Percentiles rank a stretch among this genome's conserved stretches.
Conservation (phyloP, 148 eudicot species). For the Tetragonia tetragonoides region DNA sequence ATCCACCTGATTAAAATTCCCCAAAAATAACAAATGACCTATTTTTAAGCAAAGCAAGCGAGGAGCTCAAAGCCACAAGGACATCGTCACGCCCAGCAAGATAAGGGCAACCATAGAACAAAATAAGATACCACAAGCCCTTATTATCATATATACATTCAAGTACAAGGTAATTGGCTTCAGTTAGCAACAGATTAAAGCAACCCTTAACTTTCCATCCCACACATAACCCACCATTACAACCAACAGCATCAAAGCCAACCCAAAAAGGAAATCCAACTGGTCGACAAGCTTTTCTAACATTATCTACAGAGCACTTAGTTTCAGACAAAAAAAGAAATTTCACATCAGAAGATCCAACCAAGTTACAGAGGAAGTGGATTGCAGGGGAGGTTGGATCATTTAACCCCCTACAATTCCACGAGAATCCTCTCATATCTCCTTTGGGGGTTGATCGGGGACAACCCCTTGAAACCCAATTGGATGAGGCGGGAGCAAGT, state of each 20-base stretch:
- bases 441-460: neutral
- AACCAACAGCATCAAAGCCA: neutral
- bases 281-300: neutral
- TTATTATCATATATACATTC: too few species aligned
- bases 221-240: neutral
- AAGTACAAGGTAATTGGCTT: too few species aligned
- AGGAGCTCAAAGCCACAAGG: too few species aligned
- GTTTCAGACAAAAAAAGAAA: neutral
- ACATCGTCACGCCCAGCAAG: too few species aligned
- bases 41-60: too few species aligned
- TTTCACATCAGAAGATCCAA: neutral
- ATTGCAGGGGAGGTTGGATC: neutral
- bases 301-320: neutral
- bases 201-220: neutral
- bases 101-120: too few species aligned
- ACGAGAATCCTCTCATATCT: neutral
- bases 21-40: neutral
- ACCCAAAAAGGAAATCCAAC: neutral
- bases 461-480: neutral
- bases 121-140: too few species aligned
- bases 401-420: constrained; percentile 1
- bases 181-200: neutral
- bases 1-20: neutral
- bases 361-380: neutral
- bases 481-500: too few species aligned